Percentiles rank a stretch among this genome's conserved stretches.
Conservation (phyloP, 768 basidiomycete species). For the Suillus discolor region DNA sequence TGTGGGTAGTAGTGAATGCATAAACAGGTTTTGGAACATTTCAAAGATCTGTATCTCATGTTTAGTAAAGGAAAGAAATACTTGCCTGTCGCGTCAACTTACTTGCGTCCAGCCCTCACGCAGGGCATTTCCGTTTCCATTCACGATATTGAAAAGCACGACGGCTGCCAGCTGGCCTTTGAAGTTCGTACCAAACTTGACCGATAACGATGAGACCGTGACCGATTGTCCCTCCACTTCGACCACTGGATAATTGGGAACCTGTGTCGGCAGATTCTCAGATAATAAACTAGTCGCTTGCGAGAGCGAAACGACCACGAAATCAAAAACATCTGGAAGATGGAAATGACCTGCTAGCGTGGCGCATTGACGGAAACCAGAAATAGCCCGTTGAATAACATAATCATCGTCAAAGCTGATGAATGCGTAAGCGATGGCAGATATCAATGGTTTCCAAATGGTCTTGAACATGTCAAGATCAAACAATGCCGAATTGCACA, state of each 20-base stretch:
- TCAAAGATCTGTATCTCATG: slow-evolving; percentile 77
- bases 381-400: slow-evolving; percentile 90
- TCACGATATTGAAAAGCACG: slow-evolving; percentile 95
- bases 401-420: slow-evolving; percentile 97
- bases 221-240: slow-evolving; percentile 88
- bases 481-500: slow-evolving; percentile 78
- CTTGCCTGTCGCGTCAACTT: slow-evolving; percentile 17
- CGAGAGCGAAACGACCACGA: slow-evolving; percentile 89
- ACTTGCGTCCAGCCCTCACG: slow-evolving; percentile 96
- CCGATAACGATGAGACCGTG: slow-evolving; percentile 89
- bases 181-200: slow-evolving; percentile 94
- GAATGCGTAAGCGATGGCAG: slow-evolving; percentile 95
- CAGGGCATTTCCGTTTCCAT: slow-evolving; percentile 91
- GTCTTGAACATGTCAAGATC: slow-evolving; percentile 93
- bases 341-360: slow-evolving; percentile 87
- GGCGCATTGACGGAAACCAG: slow-evolving; percentile 97
- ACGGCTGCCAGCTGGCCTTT: slow-evolving; percentile 96
- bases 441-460: slow-evolving; percentile 92
- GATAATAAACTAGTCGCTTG: slow-evolving; percentile 88
- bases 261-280: slow-evolving; percentile 65
- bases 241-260: slow-evolving; percentile 86
- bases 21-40: slow-evolving; percentile 95
- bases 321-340: slow-evolving; percentile 96
- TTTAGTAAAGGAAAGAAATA: neutral
- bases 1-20: slow-evolving; percentile 88